phyloP scores from a whole-genome alignment of 169 alveolate species.

The Plasmodium billcollinsi region DNA sequence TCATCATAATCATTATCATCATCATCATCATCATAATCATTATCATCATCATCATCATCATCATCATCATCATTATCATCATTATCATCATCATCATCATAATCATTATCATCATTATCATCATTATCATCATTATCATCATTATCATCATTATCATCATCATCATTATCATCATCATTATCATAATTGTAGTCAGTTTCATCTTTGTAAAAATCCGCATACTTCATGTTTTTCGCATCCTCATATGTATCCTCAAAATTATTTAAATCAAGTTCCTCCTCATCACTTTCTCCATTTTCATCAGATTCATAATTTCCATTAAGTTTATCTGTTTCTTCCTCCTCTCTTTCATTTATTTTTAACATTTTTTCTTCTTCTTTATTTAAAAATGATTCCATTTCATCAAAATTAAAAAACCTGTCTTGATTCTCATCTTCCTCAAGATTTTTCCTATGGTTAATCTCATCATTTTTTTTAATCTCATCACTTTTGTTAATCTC shows the following conservation, averaged over 20 bases:
- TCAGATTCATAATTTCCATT: background rate
- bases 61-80: conserved; percentile 3
- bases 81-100: background rate
- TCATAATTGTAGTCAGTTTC: background rate
- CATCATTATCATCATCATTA: conserved; percentile 32
- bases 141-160: conserved; percentile 76
- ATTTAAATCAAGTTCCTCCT: conserved; percentile 27
- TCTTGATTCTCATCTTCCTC: conserved; percentile 4
- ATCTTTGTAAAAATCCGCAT: conserved; percentile 26
- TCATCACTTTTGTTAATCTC: too few species aligned
- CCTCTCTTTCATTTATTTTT: background rate
- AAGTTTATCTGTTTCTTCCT: background rate
- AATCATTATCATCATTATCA: conserved; percentile 6
- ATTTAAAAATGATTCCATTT: conserved; percentile 44
- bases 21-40: background rate
- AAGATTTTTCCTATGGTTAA: background rate
- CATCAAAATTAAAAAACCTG: conserved; percentile 36
- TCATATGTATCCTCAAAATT: conserved; percentile 36
- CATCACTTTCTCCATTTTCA: background rate
- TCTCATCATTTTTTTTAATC: too few species aligned
- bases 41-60: background rate
- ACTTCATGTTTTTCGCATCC: conserved; percentile 4
- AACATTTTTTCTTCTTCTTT: conserved; percentile 25
- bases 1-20: background rate
- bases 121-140: conserved; percentile 62